Evolutionary conservation across 495 filamentous ascomycete genomes (phyloP), one percentile per base, ranked within the genome.

Genomic region (Lasiosphaeriaceae sp.): DNA sequence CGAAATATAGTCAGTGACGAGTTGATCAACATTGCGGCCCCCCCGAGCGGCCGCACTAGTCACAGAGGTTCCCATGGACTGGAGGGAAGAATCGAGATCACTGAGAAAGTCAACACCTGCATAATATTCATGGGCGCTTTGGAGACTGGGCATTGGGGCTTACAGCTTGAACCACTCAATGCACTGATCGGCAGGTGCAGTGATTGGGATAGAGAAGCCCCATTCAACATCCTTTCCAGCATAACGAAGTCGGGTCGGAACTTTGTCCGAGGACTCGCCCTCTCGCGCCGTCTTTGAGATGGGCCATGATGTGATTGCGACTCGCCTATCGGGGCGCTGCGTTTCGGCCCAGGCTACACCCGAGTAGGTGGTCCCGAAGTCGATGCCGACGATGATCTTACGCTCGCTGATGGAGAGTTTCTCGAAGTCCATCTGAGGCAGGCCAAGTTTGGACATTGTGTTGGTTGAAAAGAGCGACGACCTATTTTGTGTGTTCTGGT

Each of bases 151-250:
- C 14, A 31, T 7, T 6, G 16, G 9, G 24, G 43, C 70, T 47
- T 63, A 74, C 57, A 83, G 74, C 61, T 84, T 84, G 66, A 86
- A 77, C 76, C 79, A 84, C 54, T 82, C 71, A 29, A 78, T 60
- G 22, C 75, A 63, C 37, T 73, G 66, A 39, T 66, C 72, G 0
- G 44, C 34, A 1, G 78, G 67, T 0, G 64, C 61, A n/a, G 55
- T 57, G 2, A 57, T n/a, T 12, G 71, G 67, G 29, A 83, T 77
- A 21, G 76, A 67, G 54, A 78, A 83, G 0, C 81, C 82, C 81
- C 82, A 84, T 63, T 69, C 57, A 2, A 63, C 59, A n/a, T 71
- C 12, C 11, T 61, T 58, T 11, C 56, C 41, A 0, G 64, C 44
- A 52, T 81, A 82, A 0, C 70, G 47, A 11, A 82, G 70, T 22